These are phyloP conservation scores for Sporothrix sp. DNA, from an alignment of 2,329 filamentous ascomycete species.

Conservation along the genomic window DNA sequence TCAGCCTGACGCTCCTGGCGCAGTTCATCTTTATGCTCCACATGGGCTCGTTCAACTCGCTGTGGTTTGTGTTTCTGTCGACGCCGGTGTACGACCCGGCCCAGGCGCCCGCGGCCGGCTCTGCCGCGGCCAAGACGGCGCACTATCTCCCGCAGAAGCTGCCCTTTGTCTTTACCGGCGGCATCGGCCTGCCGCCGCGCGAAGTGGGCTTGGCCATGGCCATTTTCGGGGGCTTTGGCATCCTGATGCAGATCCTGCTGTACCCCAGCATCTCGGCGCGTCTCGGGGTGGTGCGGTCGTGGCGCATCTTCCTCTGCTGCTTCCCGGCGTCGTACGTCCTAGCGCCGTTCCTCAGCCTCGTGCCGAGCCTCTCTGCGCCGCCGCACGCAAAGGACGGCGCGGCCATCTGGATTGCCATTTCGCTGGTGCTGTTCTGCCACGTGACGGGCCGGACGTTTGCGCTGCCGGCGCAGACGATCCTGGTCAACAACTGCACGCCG, in stretches of 20 bases:
- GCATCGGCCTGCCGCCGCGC: slow-evolving; percentile 61
- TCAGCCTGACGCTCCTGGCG: slow-evolving; percentile 45
- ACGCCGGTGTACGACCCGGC: slow-evolving; percentile 49
- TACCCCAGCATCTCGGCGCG: slow-evolving; percentile 59
- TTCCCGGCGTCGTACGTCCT: slow-evolving; percentile 63
- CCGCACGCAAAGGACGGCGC: slow-evolving; percentile 44
- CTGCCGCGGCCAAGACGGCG: slow-evolving; percentile 6
- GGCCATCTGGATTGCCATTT: slow-evolving; percentile 55
- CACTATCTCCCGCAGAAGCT: slow-evolving; percentile 28
- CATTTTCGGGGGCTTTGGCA: slow-evolving; percentile 66
- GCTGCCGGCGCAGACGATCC: slow-evolving; percentile 46
- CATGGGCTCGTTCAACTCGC: slow-evolving; percentile 64
- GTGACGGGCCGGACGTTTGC: slow-evolving; percentile 65
- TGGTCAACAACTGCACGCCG: slow-evolving; percentile 52
- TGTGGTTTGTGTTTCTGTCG: slow-evolving; percentile 69
- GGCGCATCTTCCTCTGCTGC: slow-evolving; percentile 56
- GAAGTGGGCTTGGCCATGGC: slow-evolving; percentile 71
- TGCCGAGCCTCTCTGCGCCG: slow-evolving; percentile 45
- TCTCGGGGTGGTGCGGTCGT: slow-evolving; percentile 59
- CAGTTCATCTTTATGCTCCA: slow-evolving; percentile 64
- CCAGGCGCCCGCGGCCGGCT: slow-evolving; percentile 21
- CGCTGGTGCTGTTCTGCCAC: slow-evolving; percentile 53
- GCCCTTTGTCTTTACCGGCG: slow-evolving; percentile 60
- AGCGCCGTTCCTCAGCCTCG: slow-evolving; percentile 60
- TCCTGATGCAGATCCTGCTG: slow-evolving; percentile 59